Percentiles rank a stretch among this genome's conserved stretches.
Evolutionary conservation across 1,284 basidiomycete genomes (phyloP).

Genomic region (Boletus nobilissimus): DNA sequence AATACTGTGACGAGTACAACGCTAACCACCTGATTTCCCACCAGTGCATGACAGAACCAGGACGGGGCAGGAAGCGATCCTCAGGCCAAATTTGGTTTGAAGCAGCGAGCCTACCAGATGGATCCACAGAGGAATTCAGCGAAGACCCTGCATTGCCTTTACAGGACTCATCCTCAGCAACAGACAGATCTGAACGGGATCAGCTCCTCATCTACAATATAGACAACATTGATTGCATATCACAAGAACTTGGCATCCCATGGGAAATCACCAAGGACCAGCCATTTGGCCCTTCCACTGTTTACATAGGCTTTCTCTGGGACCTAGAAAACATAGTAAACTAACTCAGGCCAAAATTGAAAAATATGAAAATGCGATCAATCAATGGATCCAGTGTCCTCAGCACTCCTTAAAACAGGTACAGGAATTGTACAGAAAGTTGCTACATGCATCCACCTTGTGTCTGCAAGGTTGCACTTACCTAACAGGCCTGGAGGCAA

Average conservation of each 20-base stretch:
- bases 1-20: not conserved
- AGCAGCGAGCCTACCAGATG: not conserved
- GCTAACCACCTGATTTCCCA: fast-evolving
- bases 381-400: too few relatives aligned
- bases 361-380: not conserved
- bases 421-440: not conserved
- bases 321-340: not conserved
- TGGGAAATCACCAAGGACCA: not conserved
- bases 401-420: not conserved
- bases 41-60: fast-evolving
- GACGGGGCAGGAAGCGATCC: not conserved
- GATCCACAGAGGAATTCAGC: not conserved
- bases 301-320: not conserved
- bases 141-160: not conserved
- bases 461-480: not conserved
- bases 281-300: not conserved
- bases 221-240: not conserved
- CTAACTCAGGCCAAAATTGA: not conserved
- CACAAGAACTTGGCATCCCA: not conserved
- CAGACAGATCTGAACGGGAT: not conserved
- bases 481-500: not conserved
- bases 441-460: not conserved
- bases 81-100: not conserved
- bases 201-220: not conserved
- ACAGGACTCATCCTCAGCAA: too few relatives aligned